Conservation (phyloP, 2,329 filamentous ascomycete species). For the Aspergillus jensenii region DNA sequence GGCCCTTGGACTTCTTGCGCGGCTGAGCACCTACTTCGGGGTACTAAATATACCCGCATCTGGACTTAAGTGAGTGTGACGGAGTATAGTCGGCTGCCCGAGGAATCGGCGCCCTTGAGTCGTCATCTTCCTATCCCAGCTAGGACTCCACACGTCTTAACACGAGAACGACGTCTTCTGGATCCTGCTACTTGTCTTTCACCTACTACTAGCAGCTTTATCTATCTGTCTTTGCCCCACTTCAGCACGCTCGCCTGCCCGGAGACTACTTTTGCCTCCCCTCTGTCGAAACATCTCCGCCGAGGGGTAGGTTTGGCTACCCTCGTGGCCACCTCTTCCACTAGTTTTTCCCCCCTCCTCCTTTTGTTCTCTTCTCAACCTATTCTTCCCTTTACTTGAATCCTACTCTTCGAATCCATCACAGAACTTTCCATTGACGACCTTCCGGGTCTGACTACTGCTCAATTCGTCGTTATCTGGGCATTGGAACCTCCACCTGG, state of each 20-base stretch:
- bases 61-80: neutral
- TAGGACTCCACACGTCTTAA: constrained; percentile 2
- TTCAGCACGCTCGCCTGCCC: constrained; percentile 1
- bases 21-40: neutral
- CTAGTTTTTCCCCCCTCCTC: neutral
- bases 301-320: constrained; percentile 9
- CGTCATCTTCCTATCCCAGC: constrained; percentile 1
- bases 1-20: neutral
- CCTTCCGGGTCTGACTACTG: neutral
- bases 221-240: constrained; percentile 10
- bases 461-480: neutral
- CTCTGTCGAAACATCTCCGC: constrained; percentile 4
- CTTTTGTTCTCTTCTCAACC: neutral
- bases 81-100: neutral
- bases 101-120: neutral
- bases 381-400: neutral
- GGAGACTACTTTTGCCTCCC: constrained; percentile 2
- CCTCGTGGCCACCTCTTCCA: neutral
- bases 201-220: constrained; percentile 2
- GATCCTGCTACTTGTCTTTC: constrained; percentile 4
- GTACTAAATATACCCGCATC: constrained; percentile 1
- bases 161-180: constrained; percentile 1
- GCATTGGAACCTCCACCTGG: neutral
- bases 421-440: constrained; percentile 1
- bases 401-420: neutral